Evolutionary conservation across 2,329 filamentous ascomycete genomes (phyloP), one percentile per base, ranked within the genome.

Genomic region (Parastagonospora nodorum): DNA sequence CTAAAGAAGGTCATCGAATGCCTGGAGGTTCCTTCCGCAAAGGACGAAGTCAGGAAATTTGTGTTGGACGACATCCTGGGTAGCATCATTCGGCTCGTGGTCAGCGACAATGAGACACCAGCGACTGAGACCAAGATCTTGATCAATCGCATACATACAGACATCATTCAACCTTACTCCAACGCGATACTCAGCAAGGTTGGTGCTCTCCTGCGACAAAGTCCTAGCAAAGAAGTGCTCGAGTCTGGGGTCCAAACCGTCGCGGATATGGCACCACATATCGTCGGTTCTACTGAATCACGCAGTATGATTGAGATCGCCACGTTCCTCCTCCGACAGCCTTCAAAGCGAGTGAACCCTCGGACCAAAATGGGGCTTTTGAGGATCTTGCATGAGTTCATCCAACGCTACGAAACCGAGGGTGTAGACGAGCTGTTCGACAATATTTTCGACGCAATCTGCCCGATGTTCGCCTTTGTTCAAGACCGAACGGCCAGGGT

Each of bases 381-480:
- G 32, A 81, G 87, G 38, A 90, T 96, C 44, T 76, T 97, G 14
- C 86, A 94, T 67, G 85, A 88, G 53, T 95, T 97, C 58, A 81
- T 96, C 38, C 84, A 86, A 8, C 77, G 89, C 2, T 85, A 84
- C 53, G 77, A 84, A 49, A 74, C 82, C 8, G 74, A 81, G 41
- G 79, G 82, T 51, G 80, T 88, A 42, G 64, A 74, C 5, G 79
- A 81, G 19, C 75, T 93, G 12, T 84, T 84, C 42, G 76, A 81
- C 38, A 80, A 83, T 31, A 84, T 95, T 0, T 96, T 89, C 68
- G 79, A 84, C 39, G 90, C 90, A 0, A 75, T 94, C 8, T 88
- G 89, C 4, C 87, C 89, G 0, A 82, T 97, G 30, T 97, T 96
- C 68, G 89, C 90, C 47, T 96, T 92, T 69, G 93, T 97, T 77